A percentile compares a stretch with the other conserved stretches of the same genome.
Conservation (phyloP, 305 asterid species). For the Fraxinus floribunda region DNA sequence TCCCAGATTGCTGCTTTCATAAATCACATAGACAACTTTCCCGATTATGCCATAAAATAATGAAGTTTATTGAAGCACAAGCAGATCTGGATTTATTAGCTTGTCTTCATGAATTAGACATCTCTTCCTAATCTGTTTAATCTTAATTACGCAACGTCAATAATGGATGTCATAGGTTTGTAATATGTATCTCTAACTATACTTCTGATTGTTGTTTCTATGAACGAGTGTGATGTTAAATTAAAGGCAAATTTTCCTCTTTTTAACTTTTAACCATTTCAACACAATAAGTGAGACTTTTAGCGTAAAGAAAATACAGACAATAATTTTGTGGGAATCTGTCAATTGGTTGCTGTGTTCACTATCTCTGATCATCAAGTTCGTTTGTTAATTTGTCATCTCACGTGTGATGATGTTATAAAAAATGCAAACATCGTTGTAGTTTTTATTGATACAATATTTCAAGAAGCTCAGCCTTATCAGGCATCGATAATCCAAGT, state of each 20-base stretch:
- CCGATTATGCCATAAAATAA: not conserved
- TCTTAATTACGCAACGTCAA: not conserved
- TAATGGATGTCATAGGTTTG: not conserved
- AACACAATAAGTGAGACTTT: not conserved
- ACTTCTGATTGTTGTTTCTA: not conserved
- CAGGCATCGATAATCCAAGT: slow-evolving; percentile 16
- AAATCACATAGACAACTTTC: not conserved
- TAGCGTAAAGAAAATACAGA: not conserved
- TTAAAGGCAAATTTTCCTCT: not conserved
- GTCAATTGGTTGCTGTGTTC: not conserved
- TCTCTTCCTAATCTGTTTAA: not conserved
- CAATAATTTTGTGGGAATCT: not conserved
- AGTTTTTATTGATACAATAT: not conserved
- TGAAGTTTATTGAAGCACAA: not conserved
- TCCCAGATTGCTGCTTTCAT: not conserved
- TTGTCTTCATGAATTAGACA: not conserved
- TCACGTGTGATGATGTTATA: not conserved
- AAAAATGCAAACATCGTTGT: not conserved
- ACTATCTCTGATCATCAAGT: not conserved
- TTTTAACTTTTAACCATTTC: not conserved
- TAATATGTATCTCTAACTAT: not conserved
- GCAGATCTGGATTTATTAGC: not conserved
- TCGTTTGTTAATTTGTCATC: not conserved
- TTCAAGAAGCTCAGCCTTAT: not conserved
- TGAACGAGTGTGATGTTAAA: not conserved